Base-by-base conservation (phyloP, 768 basidiomycete species). In the Tulasnella sp. region DNA sequence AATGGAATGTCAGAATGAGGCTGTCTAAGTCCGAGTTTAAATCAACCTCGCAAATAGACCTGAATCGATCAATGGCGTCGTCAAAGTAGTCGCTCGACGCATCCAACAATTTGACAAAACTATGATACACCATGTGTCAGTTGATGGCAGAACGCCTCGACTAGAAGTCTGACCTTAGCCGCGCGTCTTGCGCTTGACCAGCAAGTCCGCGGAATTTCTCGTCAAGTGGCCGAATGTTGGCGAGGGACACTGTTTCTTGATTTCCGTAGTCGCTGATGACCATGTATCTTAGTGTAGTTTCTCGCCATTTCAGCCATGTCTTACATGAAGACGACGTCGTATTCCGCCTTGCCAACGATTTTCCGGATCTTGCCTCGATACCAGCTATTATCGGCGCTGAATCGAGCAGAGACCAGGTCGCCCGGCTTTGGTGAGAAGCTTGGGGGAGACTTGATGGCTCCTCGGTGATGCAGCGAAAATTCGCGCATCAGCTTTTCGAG, bases 401-500 rank as follows among this genome's bases (percentile, higher is more conserved):
- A 74, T 34, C 73, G 63, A 7, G 74, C 74, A 14, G 93, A 94
- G 19, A 99, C 92, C 34, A 98, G 83, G 72, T 98, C 95, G 8
- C 95, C 95, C 22, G 85, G 87, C 78, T 87, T 89, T 0, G 96
- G 96, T 5, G 83, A 82, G 77, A 94, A 95, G 66, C 85, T 86
- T n/a, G 89, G 76, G 4, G 91, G 84, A 19, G 85, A 79, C 26
- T 84, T 78, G 3, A 85, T 80, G 16, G 88, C 84, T 52, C 87
- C 85, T 62, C 87, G 86, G 81, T 98, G 94, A 79, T 95, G 88
- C 40, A 91, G 77, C 6, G 93, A 91, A 77, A 99, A 97, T 74
- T 98, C 95, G 67, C 84, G 84, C 96, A 98, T 98, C 74, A 99
- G 84, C 78, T 92, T 90, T 77, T 97, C 96, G 73, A 99, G 84